Evolutionary conservation across 1,284 basidiomycete species (phyloP).

Genomic region (Hymenochaete sp.): DNA sequence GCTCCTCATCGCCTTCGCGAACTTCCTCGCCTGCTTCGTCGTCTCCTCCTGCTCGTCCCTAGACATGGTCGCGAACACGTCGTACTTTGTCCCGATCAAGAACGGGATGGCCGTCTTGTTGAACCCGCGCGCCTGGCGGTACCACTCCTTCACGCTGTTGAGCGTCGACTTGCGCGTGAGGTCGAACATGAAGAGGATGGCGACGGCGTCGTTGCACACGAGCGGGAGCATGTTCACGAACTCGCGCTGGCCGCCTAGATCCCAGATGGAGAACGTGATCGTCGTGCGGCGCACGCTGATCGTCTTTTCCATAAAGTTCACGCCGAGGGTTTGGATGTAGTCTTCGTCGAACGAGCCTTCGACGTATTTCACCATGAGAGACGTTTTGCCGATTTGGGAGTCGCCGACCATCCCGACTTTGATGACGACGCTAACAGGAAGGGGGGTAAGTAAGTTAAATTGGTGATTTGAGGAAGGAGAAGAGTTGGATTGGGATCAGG

Average conservation of each 20-base stretch:
- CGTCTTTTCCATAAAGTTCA: constrained; percentile 99
- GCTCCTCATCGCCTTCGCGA: constrained; percentile 97
- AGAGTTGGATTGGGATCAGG: not conserved
- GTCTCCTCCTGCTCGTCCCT: constrained; percentile 98
- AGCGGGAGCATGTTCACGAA: constrained; percentile 99
- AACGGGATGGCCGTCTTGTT: constrained; percentile 99
- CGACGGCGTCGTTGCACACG: constrained; percentile 97
- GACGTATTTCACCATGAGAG: constrained; percentile 97
- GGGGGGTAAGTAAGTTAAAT: not conserved
- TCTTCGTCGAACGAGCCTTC: constrained; percentile 97
- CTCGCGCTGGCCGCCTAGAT: constrained; percentile 93
- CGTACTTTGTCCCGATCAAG: constrained; percentile 96
- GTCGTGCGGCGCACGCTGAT: constrained; percentile 96
- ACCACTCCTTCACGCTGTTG: constrained; percentile 99
- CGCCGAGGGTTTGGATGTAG: constrained; percentile 98
- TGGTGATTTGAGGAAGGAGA: constrained; percentile 1
- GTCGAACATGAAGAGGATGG: constrained; percentile 99
- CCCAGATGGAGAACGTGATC: constrained; percentile 99
- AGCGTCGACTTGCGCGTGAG: constrained; percentile 92
- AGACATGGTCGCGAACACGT: constrained; percentile 92
- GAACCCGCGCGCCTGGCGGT: constrained; percentile 94
- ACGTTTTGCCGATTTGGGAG: constrained; percentile 97
- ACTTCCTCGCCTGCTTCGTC: constrained; percentile 95
- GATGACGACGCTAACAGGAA: constrained; percentile 69
- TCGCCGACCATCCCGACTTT: constrained; percentile 99